Conservation (phyloP, 805 yeast species). For the Wickerhamiella domercqiae region DNA sequence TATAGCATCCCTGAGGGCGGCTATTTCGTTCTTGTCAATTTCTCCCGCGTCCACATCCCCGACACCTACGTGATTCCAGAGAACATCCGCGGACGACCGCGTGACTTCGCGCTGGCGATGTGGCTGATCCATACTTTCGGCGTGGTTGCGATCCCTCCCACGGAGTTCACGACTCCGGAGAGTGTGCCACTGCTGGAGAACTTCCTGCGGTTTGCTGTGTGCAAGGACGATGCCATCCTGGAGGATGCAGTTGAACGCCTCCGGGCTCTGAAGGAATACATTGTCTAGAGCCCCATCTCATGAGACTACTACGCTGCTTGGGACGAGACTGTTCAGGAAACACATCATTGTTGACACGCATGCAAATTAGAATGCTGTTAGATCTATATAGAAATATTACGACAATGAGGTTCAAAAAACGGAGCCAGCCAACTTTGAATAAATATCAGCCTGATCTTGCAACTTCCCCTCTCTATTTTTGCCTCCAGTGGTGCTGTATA, state of each 20-base stretch:
- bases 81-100: constrained; percentile 51
- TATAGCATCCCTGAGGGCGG: constrained; percentile 90
- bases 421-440: too few species aligned
- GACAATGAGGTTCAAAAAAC: too few species aligned
- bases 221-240: constrained; percentile 74
- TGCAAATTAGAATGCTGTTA: too few species aligned
- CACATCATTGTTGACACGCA: too few species aligned
- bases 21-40: constrained; percentile 78
- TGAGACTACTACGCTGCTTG: too few species aligned
- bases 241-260: constrained; percentile 71
- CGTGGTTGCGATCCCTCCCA: constrained; percentile 92
- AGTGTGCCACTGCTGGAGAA: constrained; percentile 68
- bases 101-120: constrained; percentile 77
- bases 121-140: constrained; percentile 91
- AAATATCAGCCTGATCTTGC: too few species aligned
- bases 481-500: too few species aligned
- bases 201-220: constrained; percentile 83
- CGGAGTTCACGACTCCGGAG: constrained; percentile 70
- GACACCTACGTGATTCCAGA: constrained; percentile 54
- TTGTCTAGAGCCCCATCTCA: too few species aligned
- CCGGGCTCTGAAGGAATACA: constrained; percentile 50
- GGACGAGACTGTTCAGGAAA: too few species aligned
- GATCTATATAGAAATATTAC: too few species aligned
- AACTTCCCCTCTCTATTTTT: too few species aligned
- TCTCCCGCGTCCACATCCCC: constrained; percentile 70